A percentile compares a stretch with the other conserved stretches of the same genome.
Evolutionary conservation across 2,329 filamentous ascomycete species (phyloP).

Genomic region (Arthrobotrys sphaeroides): DNA sequence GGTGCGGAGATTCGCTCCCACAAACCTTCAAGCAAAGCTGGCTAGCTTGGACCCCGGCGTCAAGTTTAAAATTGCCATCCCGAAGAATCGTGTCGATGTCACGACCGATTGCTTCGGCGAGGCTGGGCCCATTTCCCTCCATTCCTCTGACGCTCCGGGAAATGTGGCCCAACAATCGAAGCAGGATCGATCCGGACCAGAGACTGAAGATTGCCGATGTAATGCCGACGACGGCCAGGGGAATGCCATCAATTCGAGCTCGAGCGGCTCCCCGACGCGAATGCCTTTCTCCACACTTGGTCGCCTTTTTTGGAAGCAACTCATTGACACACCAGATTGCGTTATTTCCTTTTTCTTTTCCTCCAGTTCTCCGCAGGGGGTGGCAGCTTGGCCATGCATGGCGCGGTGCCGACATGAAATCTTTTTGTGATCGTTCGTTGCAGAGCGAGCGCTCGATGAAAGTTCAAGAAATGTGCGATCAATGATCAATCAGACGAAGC

Average conservation of each 20-base stretch:
- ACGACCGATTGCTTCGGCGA: constrained; percentile 24
- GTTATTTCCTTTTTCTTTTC: constrained; percentile 53
- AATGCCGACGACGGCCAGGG: constrained; percentile 21
- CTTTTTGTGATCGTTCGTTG: constrained; percentile 16
- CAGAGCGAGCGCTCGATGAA: constrained; percentile 4
- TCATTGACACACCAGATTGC: constrained; percentile 47
- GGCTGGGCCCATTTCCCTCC: not conserved
- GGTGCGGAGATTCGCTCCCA: constrained; percentile 9
- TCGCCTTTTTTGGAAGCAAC: constrained; percentile 38
- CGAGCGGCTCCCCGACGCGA: constrained; percentile 38
- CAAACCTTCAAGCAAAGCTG: not conserved
- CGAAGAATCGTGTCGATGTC: not conserved
- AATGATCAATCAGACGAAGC: constrained; percentile 47
- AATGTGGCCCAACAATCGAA: constrained; percentile 16
- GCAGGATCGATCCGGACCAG: constrained; percentile 20
- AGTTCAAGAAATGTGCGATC: not conserved
- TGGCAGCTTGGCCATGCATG: constrained; percentile 34
- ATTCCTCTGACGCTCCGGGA: constrained; percentile 22
- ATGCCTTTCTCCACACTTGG: constrained; percentile 37
- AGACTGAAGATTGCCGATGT: constrained; percentile 36
- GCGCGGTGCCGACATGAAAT: constrained; percentile 18
- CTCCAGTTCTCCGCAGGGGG: constrained; percentile 21
- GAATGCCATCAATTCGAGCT: constrained; percentile 7
- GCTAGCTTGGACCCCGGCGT: constrained; percentile 6
- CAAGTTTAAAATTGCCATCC: constrained; percentile 35